Evolutionary conservation across 2,329 filamentous ascomycete species (phyloP).

Genomic region (Dactylellina haptotyla): DNA sequence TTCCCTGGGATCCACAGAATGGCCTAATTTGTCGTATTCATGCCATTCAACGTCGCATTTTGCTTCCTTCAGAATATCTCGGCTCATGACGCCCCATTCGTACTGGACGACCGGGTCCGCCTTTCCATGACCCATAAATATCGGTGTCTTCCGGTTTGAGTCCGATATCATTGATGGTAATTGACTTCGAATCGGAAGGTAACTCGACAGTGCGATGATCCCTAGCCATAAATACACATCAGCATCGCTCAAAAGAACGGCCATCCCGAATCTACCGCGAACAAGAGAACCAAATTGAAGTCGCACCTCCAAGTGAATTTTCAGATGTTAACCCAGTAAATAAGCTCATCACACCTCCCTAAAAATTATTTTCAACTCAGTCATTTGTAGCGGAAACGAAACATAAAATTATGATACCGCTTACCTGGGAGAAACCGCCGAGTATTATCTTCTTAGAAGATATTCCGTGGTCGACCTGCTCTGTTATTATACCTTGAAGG

Average conservation of each 20-base stretch:
- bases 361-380: slow-evolving; percentile 63
- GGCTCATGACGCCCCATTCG: slow-evolving; percentile 74
- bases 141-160: slow-evolving; percentile 78
- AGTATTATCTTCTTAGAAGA: slow-evolving; percentile 83
- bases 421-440: slow-evolving; percentile 75
- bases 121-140: slow-evolving; percentile 91
- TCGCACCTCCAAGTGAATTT: slow-evolving; percentile 61
- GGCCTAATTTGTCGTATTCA: slow-evolving; percentile 78
- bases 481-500: slow-evolving; percentile 80
- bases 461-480: slow-evolving; percentile 83
- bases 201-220: slow-evolving; percentile 85
- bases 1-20: slow-evolving; percentile 80
- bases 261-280: background rate
- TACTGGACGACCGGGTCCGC: slow-evolving; percentile 77
- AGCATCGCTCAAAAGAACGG: background rate
- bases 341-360: slow-evolving; percentile 88
- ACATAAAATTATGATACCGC: background rate
- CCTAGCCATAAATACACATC: slow-evolving; percentile 63
- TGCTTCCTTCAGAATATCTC: slow-evolving; percentile 71
- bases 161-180: slow-evolving; percentile 69
- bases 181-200: slow-evolving; percentile 76
- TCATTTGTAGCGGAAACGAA: background rate
- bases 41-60: slow-evolving; percentile 80
- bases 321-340: slow-evolving; percentile 79
- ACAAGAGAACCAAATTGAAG: background rate